Evolutionary conservation across 208 protist species (phyloP).

Genomic region (Wallacemonas collosoma): DNA sequence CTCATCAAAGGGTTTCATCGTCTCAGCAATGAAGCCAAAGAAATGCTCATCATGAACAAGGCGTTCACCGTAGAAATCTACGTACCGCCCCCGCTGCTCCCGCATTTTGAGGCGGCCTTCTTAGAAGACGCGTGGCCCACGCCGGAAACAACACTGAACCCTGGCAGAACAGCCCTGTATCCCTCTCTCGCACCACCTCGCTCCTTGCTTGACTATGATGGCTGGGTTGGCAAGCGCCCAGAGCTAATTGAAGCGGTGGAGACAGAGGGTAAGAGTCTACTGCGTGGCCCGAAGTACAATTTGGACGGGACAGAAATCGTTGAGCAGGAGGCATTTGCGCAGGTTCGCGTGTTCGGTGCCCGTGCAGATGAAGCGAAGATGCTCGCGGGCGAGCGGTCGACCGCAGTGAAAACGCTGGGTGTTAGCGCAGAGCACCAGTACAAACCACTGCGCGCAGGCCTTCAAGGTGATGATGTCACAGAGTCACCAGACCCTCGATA

Average conservation of each 20-base stretch:
- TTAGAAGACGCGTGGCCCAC: constrained; percentile 79
- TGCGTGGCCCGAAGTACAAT: constrained; percentile 45
- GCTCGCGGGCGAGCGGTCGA: constrained; percentile 56
- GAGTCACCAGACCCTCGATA: too few relatives aligned
- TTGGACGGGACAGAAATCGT: constrained; percentile 69
- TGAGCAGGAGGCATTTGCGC: constrained; percentile 57
- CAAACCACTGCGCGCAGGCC: constrained; percentile 43
- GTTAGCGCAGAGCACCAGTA: constrained; percentile 13
- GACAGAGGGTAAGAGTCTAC: constrained; percentile 71
- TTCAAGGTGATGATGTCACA: constrained; percentile 18
- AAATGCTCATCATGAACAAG: constrained; percentile 60
- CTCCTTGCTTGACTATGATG: constrained; percentile 71
- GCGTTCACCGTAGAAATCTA: constrained; percentile 78
- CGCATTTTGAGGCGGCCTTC: constrained; percentile 71
- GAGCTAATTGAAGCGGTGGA: constrained; percentile 79
- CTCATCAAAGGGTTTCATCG: constrained; percentile 90
- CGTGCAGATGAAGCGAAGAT: constrained; percentile 43
- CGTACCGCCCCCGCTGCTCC: constrained; percentile 60
- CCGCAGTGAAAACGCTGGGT: constrained; percentile 35
- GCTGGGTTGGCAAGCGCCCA: constrained; percentile 77
- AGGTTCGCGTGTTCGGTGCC: constrained; percentile 67
- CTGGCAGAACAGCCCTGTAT: constrained; percentile 75
- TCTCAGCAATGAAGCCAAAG: constrained; percentile 72
- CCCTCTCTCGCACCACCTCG: constrained; percentile 71
- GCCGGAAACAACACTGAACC: constrained; percentile 62